These are phyloP conservation scores for Sanguinoderma infundibulare DNA, from an alignment of 1,284 basidiomycete genomes.

Conservation along the genomic window DNA sequence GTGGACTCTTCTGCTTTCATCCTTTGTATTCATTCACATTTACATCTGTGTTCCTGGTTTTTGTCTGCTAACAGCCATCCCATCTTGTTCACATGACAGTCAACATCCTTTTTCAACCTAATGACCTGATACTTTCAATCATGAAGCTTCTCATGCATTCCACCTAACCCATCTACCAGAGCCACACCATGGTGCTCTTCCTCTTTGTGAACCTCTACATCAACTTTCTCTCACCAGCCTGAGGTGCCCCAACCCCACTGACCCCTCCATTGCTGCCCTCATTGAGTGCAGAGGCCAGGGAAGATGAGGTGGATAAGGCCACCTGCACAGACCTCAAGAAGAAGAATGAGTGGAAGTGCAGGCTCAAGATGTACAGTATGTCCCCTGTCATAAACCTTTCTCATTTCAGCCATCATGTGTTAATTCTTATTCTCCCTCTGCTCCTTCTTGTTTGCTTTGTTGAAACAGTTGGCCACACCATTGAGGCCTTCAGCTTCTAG, in stretches of 20 bases:
- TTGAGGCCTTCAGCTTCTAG: constrained; percentile 66
- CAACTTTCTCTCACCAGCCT: constrained; percentile 81
- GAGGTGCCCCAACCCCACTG: constrained; percentile 68
- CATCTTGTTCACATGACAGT: constrained; percentile 49
- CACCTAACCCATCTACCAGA: constrained; percentile 74
- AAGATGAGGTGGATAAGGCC: constrained; percentile 35
- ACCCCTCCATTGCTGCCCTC: constrained; percentile 45
- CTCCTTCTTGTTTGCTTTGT: constrained; percentile 20
- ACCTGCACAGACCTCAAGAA: constrained; percentile 42
- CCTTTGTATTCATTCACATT: background rate
- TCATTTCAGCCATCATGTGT: background rate
- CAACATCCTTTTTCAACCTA: constrained; percentile 85
- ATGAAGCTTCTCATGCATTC: constrained; percentile 80
- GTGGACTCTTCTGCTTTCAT: background rate
- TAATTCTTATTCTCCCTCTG: background rate
- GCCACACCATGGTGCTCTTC: constrained; percentile 76
- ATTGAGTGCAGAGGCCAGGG: constrained; percentile 60
- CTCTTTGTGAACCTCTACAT: constrained; percentile 75
- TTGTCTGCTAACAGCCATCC: background rate
- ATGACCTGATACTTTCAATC: constrained; percentile 70
- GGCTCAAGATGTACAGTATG: constrained; percentile 90
- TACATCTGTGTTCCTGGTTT: background rate
- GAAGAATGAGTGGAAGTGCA: constrained; percentile 76
- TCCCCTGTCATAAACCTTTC: constrained; percentile 26
- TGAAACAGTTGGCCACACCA: constrained; percentile 72